Percentiles rank a stretch among this genome's conserved stretches.
Evolutionary conservation across 495 filamentous ascomycete genomes (phyloP).

Genomic region (Penicillium parvum): DNA sequence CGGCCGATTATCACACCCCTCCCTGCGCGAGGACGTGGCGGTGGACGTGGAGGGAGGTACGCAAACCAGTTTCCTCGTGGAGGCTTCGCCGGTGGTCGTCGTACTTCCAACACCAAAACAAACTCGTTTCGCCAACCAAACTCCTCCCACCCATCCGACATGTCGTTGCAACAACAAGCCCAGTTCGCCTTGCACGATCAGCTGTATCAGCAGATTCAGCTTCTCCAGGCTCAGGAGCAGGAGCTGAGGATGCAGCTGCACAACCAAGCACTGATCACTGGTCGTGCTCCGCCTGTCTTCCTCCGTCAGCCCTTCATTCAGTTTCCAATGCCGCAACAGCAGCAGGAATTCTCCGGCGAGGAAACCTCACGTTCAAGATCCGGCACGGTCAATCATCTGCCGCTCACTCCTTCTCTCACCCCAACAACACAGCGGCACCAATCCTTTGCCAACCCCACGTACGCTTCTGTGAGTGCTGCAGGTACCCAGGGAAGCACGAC

Average conservation of each 20-base stretch:
- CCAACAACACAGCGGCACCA: conserved; percentile 40
- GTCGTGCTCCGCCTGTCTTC: conserved; percentile 44
- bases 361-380: conserved; percentile 40
- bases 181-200: conserved; percentile 54
- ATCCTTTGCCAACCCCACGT: conserved; percentile 46
- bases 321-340: conserved; percentile 41
- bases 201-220: conserved; percentile 59
- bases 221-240: conserved; percentile 62
- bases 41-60: conserved; percentile 56
- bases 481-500: conserved; percentile 49
- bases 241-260: conserved; percentile 58
- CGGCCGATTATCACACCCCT: conserved; percentile 55
- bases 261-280: conserved; percentile 51
- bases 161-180: conserved; percentile 44
- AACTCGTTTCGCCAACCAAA: conserved; percentile 31
- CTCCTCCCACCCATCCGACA: conserved; percentile 31
- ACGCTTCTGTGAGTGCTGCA: conserved; percentile 39
- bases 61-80: conserved; percentile 40
- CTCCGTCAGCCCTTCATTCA: conserved; percentile 46
- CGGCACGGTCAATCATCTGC: conserved; percentile 44
- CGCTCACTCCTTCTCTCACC: conserved; percentile 31
- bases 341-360: conserved; percentile 34
- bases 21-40: conserved; percentile 46
- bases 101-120: conserved; percentile 51
- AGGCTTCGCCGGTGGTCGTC: conserved; percentile 43